These are phyloP conservation scores for Solanum peruvianum DNA, from an alignment of 257 asterid genomes.

Conservation along the genomic window DNA sequence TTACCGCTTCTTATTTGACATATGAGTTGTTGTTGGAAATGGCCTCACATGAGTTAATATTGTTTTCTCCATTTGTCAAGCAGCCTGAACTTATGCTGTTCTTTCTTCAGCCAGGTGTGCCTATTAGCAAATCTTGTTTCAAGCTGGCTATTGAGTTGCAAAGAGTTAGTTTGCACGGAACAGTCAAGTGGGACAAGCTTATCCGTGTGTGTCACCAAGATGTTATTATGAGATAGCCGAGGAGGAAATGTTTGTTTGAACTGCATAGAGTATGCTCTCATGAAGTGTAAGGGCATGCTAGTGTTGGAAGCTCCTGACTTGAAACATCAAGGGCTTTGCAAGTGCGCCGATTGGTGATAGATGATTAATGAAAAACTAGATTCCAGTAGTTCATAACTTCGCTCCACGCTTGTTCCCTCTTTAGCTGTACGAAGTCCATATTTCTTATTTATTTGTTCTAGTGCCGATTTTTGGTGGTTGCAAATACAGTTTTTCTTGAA, in stretches of 20 bases:
- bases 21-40: background rate
- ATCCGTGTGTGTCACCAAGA: conserved; percentile 15
- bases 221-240: conserved; percentile 18
- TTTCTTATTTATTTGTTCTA: conserved; percentile 34
- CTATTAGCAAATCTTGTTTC: background rate
- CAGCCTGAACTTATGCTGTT: background rate
- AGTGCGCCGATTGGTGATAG: conserved; percentile 31
- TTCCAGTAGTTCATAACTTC: conserved; percentile 15
- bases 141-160: background rate
- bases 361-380: conserved; percentile 25
- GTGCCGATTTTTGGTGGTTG: conserved; percentile 23
- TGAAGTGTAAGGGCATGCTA: conserved; percentile 6
- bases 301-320: conserved; percentile 11
- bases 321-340: conserved; percentile 12
- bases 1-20: background rate
- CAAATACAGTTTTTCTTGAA: conserved; percentile 14
- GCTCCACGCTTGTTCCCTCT: conserved; percentile 28
- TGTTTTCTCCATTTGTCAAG: background rate
- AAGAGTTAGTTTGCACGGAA: conserved; percentile 1
- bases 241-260: conserved; percentile 22
- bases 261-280: conserved; percentile 24
- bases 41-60: background rate
- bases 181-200: conserved; percentile 2
- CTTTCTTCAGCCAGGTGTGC: conserved; percentile 1
- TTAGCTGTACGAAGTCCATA: conserved; percentile 34